Conservation (phyloP, 129 eudicot genomes). For the Flaveria linearis region DNA sequence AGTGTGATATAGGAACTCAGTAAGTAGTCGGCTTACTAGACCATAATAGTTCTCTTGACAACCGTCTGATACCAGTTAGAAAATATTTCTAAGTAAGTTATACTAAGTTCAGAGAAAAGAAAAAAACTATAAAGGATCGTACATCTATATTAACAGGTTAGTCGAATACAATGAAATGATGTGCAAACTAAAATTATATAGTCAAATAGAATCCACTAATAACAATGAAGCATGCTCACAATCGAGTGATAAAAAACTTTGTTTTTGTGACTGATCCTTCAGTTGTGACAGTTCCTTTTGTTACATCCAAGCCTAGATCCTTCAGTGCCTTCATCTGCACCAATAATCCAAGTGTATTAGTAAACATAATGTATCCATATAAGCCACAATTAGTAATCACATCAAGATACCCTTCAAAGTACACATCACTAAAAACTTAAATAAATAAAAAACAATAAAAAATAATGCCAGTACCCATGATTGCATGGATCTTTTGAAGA, state of each 20-base stretch:
- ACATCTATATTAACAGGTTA: slow-evolving; percentile 27
- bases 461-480: slow-evolving; percentile 5
- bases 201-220: slow-evolving; percentile 11
- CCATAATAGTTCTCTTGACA: not conserved
- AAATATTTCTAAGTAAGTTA: not conserved
- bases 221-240: slow-evolving; percentile 50
- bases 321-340: slow-evolving; percentile 93
- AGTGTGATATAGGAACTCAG: not conserved
- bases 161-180: not conserved
- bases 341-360: slow-evolving; percentile 23
- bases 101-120: not conserved
- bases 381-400: not conserved
- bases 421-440: not conserved
- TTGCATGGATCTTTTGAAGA: slow-evolving; percentile 7
- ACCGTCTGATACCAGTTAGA: not conserved
- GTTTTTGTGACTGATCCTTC: slow-evolving; percentile 75
- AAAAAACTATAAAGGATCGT: not conserved
- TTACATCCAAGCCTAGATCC: slow-evolving; percentile 85
- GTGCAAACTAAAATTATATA: slow-evolving; percentile 20
- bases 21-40: not conserved
- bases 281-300: slow-evolving; percentile 87
- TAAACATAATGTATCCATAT: not conserved
- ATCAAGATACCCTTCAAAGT: not conserved
- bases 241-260: slow-evolving; percentile 57
- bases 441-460: not conserved